Evolutionary conservation across 208 protist genomes (phyloP), one percentile per base, ranked within the genome.

Genomic region (Crithidia thermophila): DNA sequence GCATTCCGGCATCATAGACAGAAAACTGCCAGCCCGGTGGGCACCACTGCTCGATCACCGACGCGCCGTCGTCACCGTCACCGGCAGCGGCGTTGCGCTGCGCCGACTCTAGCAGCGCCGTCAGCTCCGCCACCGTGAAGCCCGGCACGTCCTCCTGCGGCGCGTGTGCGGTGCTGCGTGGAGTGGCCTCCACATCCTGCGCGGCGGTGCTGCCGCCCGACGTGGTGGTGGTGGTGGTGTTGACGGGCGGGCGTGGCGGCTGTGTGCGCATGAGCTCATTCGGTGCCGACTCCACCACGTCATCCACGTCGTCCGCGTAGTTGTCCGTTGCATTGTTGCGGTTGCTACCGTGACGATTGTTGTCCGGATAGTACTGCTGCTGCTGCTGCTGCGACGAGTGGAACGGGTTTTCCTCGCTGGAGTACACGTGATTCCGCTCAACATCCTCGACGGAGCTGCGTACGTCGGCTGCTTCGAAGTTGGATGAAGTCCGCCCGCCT

Each of bases 1-100:
- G 65, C 66, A 87, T 73, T 18, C 72, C 75, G 11, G 69, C 53
- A 47, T 89, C 79, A 61, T 87, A 92, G 23, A 92, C 67, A 27
- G 82, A 87, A 61, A 92, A 82, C 34, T 51, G 47, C 33, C 45
- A 85, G 3, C 68, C 70, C 3, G 55, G 27, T 0, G 74, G 71
- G 49, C 75, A 87, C 56, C 52, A 61, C 21, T 82, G 23, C 25
- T 61, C 69, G n/a, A n/a, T n/a, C n/a, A n/a, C n/a, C n/a, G n/a
- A n/a, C n/a, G n/a, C n/a, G n/a, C n/a, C n/a, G 9, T 40, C 40
- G 36, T 16, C 37, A 1, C 18, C 10, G 1, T 13, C 42, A 21
- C 3, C 49, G 11, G 9, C 30, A 0, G 23, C 21, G 1, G 13
- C 34, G 18, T 11, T 18, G 16, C 9, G 3, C 10, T 23, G 16